Percentiles rank a stretch among this genome's conserved stretches.
Conservation (phyloP, 306 rosid species). For the Carpinus fangiana region DNA sequence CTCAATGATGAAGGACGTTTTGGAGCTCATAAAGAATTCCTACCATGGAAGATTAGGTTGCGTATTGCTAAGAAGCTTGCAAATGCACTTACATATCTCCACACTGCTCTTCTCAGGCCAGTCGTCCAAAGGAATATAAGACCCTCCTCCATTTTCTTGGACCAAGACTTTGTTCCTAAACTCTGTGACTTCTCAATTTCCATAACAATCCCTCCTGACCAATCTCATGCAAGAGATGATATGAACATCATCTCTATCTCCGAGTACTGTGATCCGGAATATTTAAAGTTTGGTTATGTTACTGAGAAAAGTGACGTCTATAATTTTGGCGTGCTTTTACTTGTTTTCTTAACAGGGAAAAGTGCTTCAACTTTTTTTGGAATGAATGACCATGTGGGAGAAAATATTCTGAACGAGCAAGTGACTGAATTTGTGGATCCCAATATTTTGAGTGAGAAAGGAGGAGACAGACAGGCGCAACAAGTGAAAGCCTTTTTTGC, state of each 20-base stretch:
- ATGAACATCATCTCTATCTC: neutral
- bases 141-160: neutral
- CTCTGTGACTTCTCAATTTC: neutral
- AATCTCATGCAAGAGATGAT: neutral
- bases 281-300: neutral
- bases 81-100: slow-evolving; percentile 1
- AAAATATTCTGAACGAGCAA: neutral
- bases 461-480: neutral
- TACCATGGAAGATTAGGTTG: slow-evolving; percentile 5
- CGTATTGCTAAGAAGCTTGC: neutral
- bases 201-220: neutral
- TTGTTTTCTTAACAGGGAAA: neutral
- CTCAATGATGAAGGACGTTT: slow-evolving; percentile 9
- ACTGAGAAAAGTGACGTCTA: neutral
- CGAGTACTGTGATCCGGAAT: neutral
- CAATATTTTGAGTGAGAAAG: neutral
- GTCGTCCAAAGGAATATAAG: neutral
- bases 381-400: neutral
- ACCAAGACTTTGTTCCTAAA: slow-evolving; percentile 4
- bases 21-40: neutral
- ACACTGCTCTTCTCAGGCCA: neutral
- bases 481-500: neutral
- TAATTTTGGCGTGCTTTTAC: neutral
- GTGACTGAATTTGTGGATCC: neutral
- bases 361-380: neutral